A percentile compares a stretch with the other conserved stretches of the same genome.
Conservation (phyloP, 371 early-diverging fungal species). For the Syncephalastrum racemosum region DNA sequence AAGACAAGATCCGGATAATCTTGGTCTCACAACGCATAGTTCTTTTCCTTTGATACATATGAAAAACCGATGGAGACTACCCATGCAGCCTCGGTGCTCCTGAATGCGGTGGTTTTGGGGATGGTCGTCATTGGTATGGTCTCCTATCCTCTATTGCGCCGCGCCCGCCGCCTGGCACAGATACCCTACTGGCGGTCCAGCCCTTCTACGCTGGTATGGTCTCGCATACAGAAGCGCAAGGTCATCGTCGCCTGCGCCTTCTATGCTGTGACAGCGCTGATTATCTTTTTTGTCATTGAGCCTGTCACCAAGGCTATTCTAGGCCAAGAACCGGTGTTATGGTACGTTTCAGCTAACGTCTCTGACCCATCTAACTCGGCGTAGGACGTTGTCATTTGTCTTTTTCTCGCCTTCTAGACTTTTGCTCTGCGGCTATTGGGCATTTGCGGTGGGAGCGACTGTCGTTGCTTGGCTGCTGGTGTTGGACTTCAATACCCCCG, state of each 20-base stretch:
- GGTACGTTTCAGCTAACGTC: conserved; percentile 32
- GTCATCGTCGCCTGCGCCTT: conserved; percentile 35
- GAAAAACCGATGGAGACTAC: too few species aligned
- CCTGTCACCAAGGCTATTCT: conserved; percentile 49
- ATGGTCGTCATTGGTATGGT: conserved; percentile 67
- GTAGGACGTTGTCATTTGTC: conserved; percentile 56
- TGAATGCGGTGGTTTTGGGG: conserved; percentile 63
- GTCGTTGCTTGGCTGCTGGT: conserved; percentile 58
- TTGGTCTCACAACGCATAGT: too few species aligned
- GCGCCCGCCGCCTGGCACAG: conserved; percentile 50
- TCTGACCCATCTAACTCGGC: background rate
- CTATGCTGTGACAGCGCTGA: conserved; percentile 34
- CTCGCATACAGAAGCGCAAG: conserved; percentile 19
- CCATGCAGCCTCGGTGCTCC: background rate
- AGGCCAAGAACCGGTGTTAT: conserved; percentile 58
- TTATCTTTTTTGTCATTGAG: conserved; percentile 45
- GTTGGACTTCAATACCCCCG: conserved; percentile 39
- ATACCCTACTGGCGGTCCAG: conserved; percentile 45
- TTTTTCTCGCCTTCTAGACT: conserved; percentile 43
- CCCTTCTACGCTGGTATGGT: conserved; percentile 7
- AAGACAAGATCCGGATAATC: background rate
- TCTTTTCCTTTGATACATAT: too few species aligned
- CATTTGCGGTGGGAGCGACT: conserved; percentile 48
- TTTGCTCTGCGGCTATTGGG: conserved; percentile 63
- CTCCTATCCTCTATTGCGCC: conserved; percentile 53